Evolutionary conservation across 768 basidiomycete genomes (phyloP), one percentile per base, ranked within the genome.

Genomic region (Lactarius indigo): DNA sequence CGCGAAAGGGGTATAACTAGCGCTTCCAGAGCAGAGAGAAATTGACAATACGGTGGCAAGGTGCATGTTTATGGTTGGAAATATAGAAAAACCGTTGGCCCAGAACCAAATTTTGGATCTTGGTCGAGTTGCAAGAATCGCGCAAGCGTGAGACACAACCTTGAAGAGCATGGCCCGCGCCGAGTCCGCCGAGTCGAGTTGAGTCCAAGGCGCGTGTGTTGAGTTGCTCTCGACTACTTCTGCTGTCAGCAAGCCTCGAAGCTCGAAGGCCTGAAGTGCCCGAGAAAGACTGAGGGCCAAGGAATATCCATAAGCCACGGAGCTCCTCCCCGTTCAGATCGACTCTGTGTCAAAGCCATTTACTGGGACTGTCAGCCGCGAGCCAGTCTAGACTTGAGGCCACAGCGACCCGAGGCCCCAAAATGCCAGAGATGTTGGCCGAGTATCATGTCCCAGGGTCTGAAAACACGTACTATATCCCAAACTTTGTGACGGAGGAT

Each of bases 401-500:
- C 23, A 50, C 47, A 23, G 23, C 47, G 13, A 26, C 23, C 0
- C 23, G 47, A 26, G 12, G 23, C 26, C 26, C 13, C 23, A 26
- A 26, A 26, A 52, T 52, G 50, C 13, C 50, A 52, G 26, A 50
- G 42, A 57, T n/a, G 33, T 23, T 57, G 54, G 41, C 44, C 5
- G 37, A 62, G 37, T 67, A 68, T 26, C 55, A 62, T 31, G 65
- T 74, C 13, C 72, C 75, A 18, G 80, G 79, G 33, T 69, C 74
- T 54, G 72, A 77, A 55, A 80, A 82, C 63, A 79, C 80, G 3
- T 86, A 84, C 73, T 94, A 95, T 76, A 80, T 94, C 23, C 90
- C 91, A 7, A 80, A 92, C 69, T 95, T 94, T 75, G 79, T 91
- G 42, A 85, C 85, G 63, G 76, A 73, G 64, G 84, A 87, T 33